Base-by-base conservation (phyloP, 148 eudicot species). In the Vaccinium macrocarpon region DNA sequence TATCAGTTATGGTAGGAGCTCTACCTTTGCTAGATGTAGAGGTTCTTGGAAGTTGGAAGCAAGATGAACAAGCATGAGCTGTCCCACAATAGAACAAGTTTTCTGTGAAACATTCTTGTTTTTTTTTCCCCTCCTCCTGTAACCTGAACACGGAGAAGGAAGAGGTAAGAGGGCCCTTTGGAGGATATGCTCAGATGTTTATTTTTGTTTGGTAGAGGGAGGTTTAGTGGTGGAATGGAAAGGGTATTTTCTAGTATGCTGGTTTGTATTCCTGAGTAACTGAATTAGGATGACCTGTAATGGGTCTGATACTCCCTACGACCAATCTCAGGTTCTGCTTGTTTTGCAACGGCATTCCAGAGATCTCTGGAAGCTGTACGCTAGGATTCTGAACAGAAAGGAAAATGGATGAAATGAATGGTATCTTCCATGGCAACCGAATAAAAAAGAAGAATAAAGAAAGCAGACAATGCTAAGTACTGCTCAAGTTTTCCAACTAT, bases 141-240 rank as follows among this genome's bases (percentile, higher is more conserved):
- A 76, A 46, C 82, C 48, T 32, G 64, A 59, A 71, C 82, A 32
- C 21, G 13, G 71, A 80, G 25, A 82, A 82, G 84, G 78, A 82
- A 82, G 59, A 70, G 56, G 29, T 70, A 70, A 82, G 55, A 27
- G 56, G 46, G 59, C 42, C 84, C 76, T 51, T 27, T 25, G 21
- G 77, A 50, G 61, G 64, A 11, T 55, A 70, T 23, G 70, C 70
- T n/a, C 29, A 10, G 32, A n/a, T 27, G 23, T 66, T 25, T 23
- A 11, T 53, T 64, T 66, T 66, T 11, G 32, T 25, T 66, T 5
- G 0, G 75, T 27, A 2, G 38, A 38, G 74, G 74, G 5, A 23
- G 71, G 29, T 70, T 27, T 14, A 14, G 9, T 2, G 75, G 38
- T 5, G 42, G 19, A 29, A 27, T 27, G 42, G 46, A 16, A 13